These are phyloP conservation scores for Tetrahymena thermophila DNA, from an alignment of 73 alveolate genomes.

Conservation along the genomic window DNA sequence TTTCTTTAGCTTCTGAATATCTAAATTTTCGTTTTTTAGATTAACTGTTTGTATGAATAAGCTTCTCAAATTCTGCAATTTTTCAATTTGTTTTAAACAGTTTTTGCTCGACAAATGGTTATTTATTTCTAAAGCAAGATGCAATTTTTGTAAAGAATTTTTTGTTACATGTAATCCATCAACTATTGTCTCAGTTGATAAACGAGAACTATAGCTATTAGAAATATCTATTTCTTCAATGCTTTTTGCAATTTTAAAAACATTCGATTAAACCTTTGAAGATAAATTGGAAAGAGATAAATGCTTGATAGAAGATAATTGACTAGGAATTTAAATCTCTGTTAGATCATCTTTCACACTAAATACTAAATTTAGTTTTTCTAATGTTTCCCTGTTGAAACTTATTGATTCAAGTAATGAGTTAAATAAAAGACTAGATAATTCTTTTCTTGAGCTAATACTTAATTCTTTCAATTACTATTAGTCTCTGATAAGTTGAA, in stretches of 20 bases:
- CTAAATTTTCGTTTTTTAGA: background rate
- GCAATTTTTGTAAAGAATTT: too few relatives aligned
- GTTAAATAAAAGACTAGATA: background rate
- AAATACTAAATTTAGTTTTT: background rate
- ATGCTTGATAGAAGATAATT: background rate
- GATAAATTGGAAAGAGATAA: background rate
- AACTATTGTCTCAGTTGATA: background rate
- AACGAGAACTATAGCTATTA: background rate
- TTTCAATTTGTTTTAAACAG: background rate
- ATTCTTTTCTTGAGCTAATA: too few relatives aligned
- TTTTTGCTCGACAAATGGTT: background rate
- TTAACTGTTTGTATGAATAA: background rate
- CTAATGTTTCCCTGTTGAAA: background rate
- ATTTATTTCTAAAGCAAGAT: background rate
- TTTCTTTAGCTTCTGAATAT: background rate
- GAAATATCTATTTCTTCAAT: background rate
- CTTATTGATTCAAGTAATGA: background rate
- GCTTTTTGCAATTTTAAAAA: background rate
- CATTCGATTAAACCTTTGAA: background rate
- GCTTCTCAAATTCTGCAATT: too few relatives aligned
- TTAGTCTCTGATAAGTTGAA: background rate
- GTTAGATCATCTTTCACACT: background rate
- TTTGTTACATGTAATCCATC: background rate
- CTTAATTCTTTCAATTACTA: too few relatives aligned
- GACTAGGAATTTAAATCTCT: background rate